Conservation (phyloP, 257 asterid species). For the Plantago elongata region DNA sequence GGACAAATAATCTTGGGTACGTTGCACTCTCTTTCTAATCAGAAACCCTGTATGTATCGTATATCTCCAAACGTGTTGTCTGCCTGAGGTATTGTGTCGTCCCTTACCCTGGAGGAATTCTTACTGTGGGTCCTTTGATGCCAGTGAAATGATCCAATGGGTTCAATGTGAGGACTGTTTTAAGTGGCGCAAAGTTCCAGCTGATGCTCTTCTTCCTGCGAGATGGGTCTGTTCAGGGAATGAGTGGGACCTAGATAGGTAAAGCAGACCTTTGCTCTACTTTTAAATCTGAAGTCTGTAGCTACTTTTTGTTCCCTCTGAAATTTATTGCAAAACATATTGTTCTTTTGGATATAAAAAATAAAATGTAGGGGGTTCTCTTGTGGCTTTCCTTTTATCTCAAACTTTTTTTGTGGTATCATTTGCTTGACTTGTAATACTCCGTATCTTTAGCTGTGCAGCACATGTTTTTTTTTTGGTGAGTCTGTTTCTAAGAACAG, state of each 20-base stretch:
- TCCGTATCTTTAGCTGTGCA: too few relatives aligned
- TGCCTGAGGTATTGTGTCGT: not conserved
- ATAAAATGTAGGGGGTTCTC: too few relatives aligned
- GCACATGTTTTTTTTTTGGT: too few relatives aligned
- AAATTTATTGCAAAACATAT: not conserved
- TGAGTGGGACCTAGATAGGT: constrained; percentile 70
- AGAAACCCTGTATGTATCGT: not conserved
- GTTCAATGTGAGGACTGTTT: constrained; percentile 88
- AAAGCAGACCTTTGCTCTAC: constrained; percentile 11
- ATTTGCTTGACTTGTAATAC: too few relatives aligned
- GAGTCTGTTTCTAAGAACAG: too few relatives aligned
- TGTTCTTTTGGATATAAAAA: not conserved
- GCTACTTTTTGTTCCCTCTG: too few relatives aligned
- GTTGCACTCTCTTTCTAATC: constrained; percentile 21
- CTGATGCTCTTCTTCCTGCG: constrained; percentile 61
- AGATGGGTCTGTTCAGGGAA: constrained; percentile 79
- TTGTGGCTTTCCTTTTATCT: too few relatives aligned
- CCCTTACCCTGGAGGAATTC: constrained; percentile 23
- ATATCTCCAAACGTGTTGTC: not conserved
- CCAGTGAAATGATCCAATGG: constrained; percentile 59
- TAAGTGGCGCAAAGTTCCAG: constrained; percentile 91
- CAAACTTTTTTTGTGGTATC: too few relatives aligned
- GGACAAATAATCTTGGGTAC: constrained; percentile 64
- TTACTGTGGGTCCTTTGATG: constrained; percentile 18
- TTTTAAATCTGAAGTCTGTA: too few relatives aligned